These are phyloP conservation scores for Neurospora sublineolata DNA, from an alignment of 495 filamentous ascomycete species.

Conservation along the genomic window DNA sequence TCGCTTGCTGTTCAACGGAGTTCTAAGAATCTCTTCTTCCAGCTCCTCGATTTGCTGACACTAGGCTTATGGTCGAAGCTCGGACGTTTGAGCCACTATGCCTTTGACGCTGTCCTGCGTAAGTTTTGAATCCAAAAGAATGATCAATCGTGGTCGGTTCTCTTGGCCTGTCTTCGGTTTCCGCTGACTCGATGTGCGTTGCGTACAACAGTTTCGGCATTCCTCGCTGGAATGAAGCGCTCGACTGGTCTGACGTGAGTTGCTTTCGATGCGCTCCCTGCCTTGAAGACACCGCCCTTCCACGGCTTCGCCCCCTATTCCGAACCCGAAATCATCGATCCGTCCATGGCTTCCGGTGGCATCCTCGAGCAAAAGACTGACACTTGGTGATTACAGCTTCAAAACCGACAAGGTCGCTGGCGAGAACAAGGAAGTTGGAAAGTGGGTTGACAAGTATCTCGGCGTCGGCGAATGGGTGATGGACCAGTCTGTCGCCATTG, in stretches of 20 bases:
- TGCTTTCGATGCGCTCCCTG: slow-evolving; percentile 1
- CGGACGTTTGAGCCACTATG: slow-evolving; percentile 85
- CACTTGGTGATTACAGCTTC: slow-evolving; percentile 45
- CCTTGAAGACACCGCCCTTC: background rate
- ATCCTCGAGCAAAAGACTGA: background rate
- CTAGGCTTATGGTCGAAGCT: slow-evolving; percentile 61
- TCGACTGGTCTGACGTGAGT: slow-evolving; percentile 96
- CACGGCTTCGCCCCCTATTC: background rate
- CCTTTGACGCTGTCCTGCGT: slow-evolving; percentile 92
- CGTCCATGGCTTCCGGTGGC: slow-evolving; percentile 35
- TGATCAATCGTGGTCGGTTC: background rate
- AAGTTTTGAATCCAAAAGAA: slow-evolving; percentile 21
- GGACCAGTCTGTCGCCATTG: slow-evolving; percentile 88
- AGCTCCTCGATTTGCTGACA: slow-evolving; percentile 52
- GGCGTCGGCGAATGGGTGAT: slow-evolving; percentile 95
- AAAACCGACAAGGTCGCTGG: slow-evolving; percentile 68
- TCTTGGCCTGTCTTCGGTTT: slow-evolving; percentile 1
- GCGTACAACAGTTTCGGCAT: slow-evolving; percentile 61
- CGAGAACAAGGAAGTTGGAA: slow-evolving; percentile 74
- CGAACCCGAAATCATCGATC: slow-evolving; percentile 21
- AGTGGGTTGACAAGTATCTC: slow-evolving; percentile 91
- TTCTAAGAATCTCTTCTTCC: slow-evolving; percentile 21
- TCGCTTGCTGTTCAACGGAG: slow-evolving; percentile 14
- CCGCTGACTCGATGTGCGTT: slow-evolving; percentile 12
- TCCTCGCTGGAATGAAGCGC: slow-evolving; percentile 90